Evolutionary conservation across 2,329 filamentous ascomycete genomes (phyloP), one percentile per base, ranked within the genome.

Genomic region (Teratosphaeria zuluensis): DNA sequence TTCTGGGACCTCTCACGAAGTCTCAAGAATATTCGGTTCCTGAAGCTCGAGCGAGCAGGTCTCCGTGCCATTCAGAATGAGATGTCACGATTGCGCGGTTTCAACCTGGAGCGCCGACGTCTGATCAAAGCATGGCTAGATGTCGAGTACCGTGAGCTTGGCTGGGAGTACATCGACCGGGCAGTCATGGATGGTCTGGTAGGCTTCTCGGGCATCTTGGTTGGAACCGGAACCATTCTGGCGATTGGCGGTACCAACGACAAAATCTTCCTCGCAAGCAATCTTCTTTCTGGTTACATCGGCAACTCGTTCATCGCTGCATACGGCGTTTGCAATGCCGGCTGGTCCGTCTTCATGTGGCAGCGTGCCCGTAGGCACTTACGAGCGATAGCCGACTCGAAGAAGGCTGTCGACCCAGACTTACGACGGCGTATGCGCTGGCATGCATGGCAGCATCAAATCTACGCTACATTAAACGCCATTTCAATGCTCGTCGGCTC

Each of bases 251-350:
- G 81, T 1, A 75, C 72, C 0, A 72, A 81, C 54, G 68, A 32
- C 0, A 59, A 38, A 0, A 72, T 82, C 0, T 83, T 69, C 58
- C 3, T 69, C 0, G 75, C 77, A 0, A 81, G 77, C 63, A 84
- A 84, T 57, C 66, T 82, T 1, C 66, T 83, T 0, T 82, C 81
- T 0, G 81, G 81, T 1, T 83, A 82, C 59, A 71, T 84, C 19
- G 81, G 81, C 2, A 83, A 84, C 59, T 71, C 75, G 0, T 75
- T 78, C 1, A 75, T 79, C 1, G 79, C 79, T 0, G 28, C 77
- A 0, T 83, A 78, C 53, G 81, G 79, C 1, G 56, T 82, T 0
- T 57, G 76, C 51, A 83, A 81, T 64, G 73, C 75, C 0, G 55
- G 69, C 4, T 83, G 80, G 81, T 79, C 78, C 0, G 63, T 62